Conservation (phyloP, 768 basidiomycete species). For the Coprinopsis cinerea region DNA sequence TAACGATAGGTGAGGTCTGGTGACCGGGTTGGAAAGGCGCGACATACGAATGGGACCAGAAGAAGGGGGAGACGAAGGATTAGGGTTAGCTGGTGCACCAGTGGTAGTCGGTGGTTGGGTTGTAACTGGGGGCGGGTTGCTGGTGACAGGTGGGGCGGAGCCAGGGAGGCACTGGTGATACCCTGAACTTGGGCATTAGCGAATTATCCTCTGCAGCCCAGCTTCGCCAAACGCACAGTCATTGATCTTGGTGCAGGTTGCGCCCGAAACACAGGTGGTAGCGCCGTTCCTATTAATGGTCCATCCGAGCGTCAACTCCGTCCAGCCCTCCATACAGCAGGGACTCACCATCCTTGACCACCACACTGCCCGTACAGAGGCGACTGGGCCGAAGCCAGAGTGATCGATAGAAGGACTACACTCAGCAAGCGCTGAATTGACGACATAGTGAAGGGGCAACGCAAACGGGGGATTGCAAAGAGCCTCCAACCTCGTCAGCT, state of each 20-base stretch:
- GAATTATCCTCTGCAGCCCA: too few species aligned
- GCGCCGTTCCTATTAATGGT: slow-evolving; percentile 34
- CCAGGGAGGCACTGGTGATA: slow-evolving; percentile 47
- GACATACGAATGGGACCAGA: slow-evolving; percentile 21
- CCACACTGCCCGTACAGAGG: slow-evolving; percentile 43
- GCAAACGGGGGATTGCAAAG: background rate
- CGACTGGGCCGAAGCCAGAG: slow-evolving; percentile 28
- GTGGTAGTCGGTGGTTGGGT: slow-evolving; percentile 16
- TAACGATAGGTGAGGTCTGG: slow-evolving; percentile 2
- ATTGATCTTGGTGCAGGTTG: slow-evolving; percentile 39
- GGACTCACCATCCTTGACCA: slow-evolving; percentile 41
- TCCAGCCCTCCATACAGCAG: background rate
- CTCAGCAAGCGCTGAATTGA: slow-evolving; percentile 13
- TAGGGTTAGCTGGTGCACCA: slow-evolving; percentile 15
- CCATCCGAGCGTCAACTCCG: background rate
- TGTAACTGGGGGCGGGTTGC: background rate
- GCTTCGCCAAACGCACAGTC: slow-evolving; percentile 38
- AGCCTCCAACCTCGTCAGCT: too few species aligned
- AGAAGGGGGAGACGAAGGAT: slow-evolving; percentile 15
- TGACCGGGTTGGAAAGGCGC: slow-evolving; percentile 15
- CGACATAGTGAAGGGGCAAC: slow-evolving; percentile 1
- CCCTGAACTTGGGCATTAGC: slow-evolving; percentile 24
- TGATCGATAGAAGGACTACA: slow-evolving; percentile 16
- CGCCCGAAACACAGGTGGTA: slow-evolving; percentile 41
- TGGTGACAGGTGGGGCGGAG: slow-evolving; percentile 13